Conservation (phyloP, 139 green algal genomes). For the Haematococcus lacustris region DNA sequence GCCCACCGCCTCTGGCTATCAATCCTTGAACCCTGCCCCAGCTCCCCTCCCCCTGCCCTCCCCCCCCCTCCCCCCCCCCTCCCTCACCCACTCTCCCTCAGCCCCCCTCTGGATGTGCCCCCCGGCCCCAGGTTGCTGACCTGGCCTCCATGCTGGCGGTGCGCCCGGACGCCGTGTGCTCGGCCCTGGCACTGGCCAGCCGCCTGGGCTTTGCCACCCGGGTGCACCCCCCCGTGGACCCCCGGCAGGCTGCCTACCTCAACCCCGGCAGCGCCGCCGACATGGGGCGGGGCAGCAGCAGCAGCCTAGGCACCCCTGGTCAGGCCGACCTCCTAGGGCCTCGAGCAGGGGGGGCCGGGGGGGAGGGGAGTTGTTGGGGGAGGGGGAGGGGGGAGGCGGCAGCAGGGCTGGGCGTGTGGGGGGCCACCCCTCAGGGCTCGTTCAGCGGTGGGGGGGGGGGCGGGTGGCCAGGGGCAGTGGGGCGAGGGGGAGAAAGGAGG, state of each 20-base stretch:
- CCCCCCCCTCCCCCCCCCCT: too few species aligned
- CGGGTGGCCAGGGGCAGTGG: neutral
- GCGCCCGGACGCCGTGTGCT: slow-evolving; percentile 45
- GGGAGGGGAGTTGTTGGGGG: neutral
- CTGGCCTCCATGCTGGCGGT: slow-evolving; percentile 43
- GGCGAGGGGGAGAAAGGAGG: neutral
- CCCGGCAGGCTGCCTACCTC: neutral
- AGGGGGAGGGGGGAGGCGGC: neutral
- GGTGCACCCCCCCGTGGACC: neutral
- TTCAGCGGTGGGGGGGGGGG: neutral
- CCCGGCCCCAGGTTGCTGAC: slow-evolving; percentile 15
- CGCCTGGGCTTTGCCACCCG: slow-evolving; percentile 74
- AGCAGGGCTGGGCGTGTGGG: neutral
- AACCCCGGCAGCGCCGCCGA: neutral
- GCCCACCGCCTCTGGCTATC: too few species aligned
- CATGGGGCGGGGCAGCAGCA: neutral
- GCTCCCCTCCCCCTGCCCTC: too few species aligned
- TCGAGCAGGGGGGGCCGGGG: neutral
- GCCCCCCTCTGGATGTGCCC: neutral
- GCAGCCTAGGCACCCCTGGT: neutral
- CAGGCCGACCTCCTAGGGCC: neutral
- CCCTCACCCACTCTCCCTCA: neutral
- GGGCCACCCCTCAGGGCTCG: neutral
- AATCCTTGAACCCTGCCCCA: too few species aligned
- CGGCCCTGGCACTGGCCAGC: slow-evolving; percentile 72